A percentile compares a stretch with the other conserved stretches of the same genome.
Conservation (phyloP, 2,329 filamentous ascomycete species). For the Verticillium zaregamsianum region DNA sequence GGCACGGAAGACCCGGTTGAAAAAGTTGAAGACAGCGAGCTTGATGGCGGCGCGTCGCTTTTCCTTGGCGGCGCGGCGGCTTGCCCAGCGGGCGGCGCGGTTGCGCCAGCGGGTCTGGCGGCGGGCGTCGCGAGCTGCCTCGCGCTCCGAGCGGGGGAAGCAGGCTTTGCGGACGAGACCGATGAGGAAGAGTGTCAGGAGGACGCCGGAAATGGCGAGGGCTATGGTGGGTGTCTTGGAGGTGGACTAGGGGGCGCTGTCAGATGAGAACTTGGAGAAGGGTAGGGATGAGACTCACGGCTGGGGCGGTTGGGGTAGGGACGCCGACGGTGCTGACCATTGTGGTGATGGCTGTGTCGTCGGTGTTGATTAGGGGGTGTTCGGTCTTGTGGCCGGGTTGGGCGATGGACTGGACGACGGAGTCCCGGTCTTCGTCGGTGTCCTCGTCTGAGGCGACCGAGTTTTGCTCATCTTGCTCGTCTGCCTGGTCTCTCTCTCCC, state of each 20-base stretch:
- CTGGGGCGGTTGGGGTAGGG: background rate
- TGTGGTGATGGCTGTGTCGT: background rate
- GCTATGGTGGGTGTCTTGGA: background rate
- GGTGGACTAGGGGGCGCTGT: background rate
- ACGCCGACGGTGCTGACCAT: background rate
- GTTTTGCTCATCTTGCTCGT: background rate
- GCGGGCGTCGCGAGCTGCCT: background rate
- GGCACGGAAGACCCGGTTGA: background rate
- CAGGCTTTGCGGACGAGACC: background rate
- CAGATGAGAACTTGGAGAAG: background rate
- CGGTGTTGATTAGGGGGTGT: background rate
- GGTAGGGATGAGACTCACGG: background rate
- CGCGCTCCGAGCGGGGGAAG: background rate
- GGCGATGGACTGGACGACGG: background rate
- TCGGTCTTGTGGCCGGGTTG: background rate
- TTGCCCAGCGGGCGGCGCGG: background rate
- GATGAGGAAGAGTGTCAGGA: background rate
- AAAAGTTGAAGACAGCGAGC: background rate
- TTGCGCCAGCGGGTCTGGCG: background rate
- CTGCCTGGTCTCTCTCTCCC: background rate
- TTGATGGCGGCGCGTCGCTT: background rate
- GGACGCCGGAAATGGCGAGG: conserved; percentile 17
- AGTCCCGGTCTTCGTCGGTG: background rate
- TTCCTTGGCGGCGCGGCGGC: background rate
- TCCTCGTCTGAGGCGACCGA: background rate